Base-by-base conservation (phyloP, 345 rosid genomes). In the Acer saccharum region DNA sequence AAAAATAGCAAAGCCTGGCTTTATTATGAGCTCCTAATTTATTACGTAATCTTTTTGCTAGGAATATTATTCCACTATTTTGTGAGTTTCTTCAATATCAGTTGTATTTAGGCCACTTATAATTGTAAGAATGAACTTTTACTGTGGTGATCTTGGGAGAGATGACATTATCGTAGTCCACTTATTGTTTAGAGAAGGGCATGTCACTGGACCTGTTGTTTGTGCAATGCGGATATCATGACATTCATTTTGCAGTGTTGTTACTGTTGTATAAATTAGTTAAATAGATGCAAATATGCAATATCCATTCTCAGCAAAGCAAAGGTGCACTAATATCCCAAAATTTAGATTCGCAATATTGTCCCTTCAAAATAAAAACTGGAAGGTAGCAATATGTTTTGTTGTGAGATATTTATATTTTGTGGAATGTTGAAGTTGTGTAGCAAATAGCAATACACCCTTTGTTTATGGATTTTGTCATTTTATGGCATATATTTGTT, bases 341-440 rank as follows among this genome's bases (percentile, higher is more conserved):
- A 35, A 54, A 55, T 43, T 62, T 48, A 48, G 66, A 35, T 67
- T 50, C 78, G 67, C 41, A 39, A 55, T n/a, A 50, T 66, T 21
- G 20, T 23, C 29, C 2, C 11, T 54, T 35, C 65, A 54, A 46
- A 65, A 11, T 67, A 41, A 23, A 76, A 67, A 21, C 41, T 20
- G 2, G 17, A 54, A 14, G 35, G 39, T 25, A 5, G 1, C 23
- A 25, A 46, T 25, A 1, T 16, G 1, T 48, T 25, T 29, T 50
- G 58, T 17, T 74, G 16, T 50, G 12, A 13, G 11, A 1, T 5
- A 29, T 50, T 27, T n/a, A 50, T 74, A 18, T 44, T 64, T 73
- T 65, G 10, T 66, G 65, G 35, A 32, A 21, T 57, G 6, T 52
- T 57, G 52, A 54, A 76, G 43, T 58, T 23, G 69, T 25, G 23